These are phyloP conservation scores for Cymodocea nodosa DNA, from an alignment of 116 monocot species.

Conservation along the genomic window DNA sequence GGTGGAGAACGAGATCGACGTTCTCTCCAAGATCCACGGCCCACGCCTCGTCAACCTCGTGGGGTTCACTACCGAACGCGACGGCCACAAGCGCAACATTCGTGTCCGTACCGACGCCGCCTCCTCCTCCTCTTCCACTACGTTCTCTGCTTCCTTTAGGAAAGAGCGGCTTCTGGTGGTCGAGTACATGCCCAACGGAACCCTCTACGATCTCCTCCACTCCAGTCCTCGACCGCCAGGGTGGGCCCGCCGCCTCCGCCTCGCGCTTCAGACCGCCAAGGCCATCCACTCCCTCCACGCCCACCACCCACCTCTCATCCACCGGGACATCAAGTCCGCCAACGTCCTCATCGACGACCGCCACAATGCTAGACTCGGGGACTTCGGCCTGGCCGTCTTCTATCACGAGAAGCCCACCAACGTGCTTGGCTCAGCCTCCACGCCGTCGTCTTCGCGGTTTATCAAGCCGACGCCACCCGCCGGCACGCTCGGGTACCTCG, in stretches of 20 bases:
- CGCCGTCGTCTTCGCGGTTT: background rate
- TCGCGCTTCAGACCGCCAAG: slow-evolving; percentile 20
- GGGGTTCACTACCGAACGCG: slow-evolving; percentile 17
- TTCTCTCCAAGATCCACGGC: slow-evolving; percentile 27
- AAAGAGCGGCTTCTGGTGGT: slow-evolving; percentile 25
- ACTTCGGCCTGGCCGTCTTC: slow-evolving; percentile 28
- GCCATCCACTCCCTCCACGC: slow-evolving; percentile 21
- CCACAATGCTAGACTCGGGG: slow-evolving; percentile 19
- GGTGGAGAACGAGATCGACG: slow-evolving; percentile 42
- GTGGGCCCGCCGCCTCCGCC: slow-evolving; percentile 16
- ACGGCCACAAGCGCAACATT: background rate
- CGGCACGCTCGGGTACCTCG: slow-evolving; percentile 86
- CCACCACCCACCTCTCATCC: slow-evolving; percentile 17
- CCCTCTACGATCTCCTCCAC: slow-evolving; percentile 28
- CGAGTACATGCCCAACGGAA: slow-evolving; percentile 51
- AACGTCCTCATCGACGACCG: slow-evolving; percentile 24
- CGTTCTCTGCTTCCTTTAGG: background rate
- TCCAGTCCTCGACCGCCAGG: slow-evolving; percentile 11
- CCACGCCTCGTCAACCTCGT: slow-evolving; percentile 36
- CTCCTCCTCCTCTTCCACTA: slow-evolving; percentile 9
- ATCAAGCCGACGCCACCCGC: slow-evolving; percentile 41
- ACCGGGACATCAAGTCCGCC: slow-evolving; percentile 35
- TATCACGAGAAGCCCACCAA: background rate
- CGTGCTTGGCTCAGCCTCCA: background rate
- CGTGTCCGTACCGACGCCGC: background rate